These are phyloP conservation scores for Trichosporon faecale DNA, from an alignment of 1,284 basidiomycete species.

Conservation along the genomic window DNA sequence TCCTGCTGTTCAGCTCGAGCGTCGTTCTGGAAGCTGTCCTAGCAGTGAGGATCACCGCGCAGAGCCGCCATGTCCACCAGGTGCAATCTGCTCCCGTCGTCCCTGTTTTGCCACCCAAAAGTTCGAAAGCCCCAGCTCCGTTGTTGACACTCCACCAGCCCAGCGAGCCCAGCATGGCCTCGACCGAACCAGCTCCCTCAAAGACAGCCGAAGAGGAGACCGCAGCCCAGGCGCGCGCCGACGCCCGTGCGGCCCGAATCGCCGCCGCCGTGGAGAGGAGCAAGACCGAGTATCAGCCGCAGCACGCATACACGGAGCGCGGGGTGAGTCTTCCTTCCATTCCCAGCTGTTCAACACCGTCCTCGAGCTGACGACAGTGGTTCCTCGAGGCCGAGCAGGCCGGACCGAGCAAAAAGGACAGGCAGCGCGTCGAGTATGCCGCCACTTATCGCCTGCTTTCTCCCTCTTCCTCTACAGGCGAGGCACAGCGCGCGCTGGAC, in stretches of 20 bases:
- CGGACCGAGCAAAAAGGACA: slow-evolving; percentile 31
- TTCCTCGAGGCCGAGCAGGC: slow-evolving; percentile 15
- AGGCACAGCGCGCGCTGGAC: slow-evolving; percentile 5
- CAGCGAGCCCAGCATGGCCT: neutral
- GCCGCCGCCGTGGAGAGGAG: slow-evolving; percentile 42
- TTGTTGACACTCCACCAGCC: neutral
- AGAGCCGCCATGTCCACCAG: neutral
- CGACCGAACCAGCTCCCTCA: neutral
- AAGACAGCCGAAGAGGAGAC: neutral
- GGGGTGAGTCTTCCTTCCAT: slow-evolving; percentile 27
- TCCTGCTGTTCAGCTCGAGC: neutral
- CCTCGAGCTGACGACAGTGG: slow-evolving; percentile 23
- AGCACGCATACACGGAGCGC: slow-evolving; percentile 47
- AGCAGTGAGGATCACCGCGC: neutral
- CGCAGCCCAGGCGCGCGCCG: slow-evolving; percentile 25
- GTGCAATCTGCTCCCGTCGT: neutral
- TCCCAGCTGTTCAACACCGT: no score
- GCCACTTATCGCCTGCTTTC: neutral
- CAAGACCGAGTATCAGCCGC: slow-evolving; percentile 40
- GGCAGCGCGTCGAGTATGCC: slow-evolving; percentile 27
- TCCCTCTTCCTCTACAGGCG: neutral
- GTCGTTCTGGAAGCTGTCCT: neutral
- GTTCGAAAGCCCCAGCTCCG: neutral
- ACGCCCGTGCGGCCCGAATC: slow-evolving; percentile 34
- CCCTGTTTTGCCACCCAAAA: slow-evolving; percentile 8